A percentile compares a stretch with the other conserved stretches of the same genome.
Conservation (phyloP, 2,329 filamentous ascomycete species). For the Fusarium odoratissimum region DNA sequence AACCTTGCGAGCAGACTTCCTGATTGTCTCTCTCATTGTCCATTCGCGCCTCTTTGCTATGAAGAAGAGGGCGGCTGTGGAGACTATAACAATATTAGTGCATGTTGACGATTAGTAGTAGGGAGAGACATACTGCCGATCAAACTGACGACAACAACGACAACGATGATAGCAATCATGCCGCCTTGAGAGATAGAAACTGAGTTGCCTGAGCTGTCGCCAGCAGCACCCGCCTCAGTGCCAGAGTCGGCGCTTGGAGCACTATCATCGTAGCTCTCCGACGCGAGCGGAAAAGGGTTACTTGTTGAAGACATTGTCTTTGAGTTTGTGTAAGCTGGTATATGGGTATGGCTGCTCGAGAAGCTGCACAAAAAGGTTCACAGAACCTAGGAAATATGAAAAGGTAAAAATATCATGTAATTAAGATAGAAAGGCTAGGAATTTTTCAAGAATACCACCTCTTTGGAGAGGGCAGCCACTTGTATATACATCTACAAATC, state of each 20-base stretch:
- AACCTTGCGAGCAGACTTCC: constrained; percentile 73
- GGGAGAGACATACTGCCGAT: constrained; percentile 70
- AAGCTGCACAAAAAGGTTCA: constrained; percentile 24
- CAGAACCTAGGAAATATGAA: constrained; percentile 33
- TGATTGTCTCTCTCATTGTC: constrained; percentile 78
- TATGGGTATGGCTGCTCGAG: constrained; percentile 9
- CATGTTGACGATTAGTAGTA: neutral
- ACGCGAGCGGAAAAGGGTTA: constrained; percentile 57
- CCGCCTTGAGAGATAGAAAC: constrained; percentile 75
- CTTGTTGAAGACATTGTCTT: constrained; percentile 55
- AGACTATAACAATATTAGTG: constrained; percentile 58
- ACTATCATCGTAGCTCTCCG: constrained; percentile 52
- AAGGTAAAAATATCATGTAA: constrained; percentile 19
- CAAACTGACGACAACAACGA: constrained; percentile 74
- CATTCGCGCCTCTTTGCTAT: constrained; percentile 87
- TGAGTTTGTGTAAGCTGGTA: constrained; percentile 7
- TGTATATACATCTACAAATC: constrained; percentile 41
- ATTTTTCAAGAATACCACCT: neutral
- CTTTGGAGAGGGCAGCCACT: constrained; percentile 32
- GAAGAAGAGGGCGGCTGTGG: constrained; percentile 76
- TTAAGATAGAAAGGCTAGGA: neutral
- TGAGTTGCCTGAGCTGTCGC: constrained; percentile 65
- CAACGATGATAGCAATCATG: constrained; percentile 78
- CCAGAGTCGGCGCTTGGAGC: constrained; percentile 56
- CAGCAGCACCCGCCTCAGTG: constrained; percentile 72